These are phyloP conservation scores for Thelephora terrestris DNA, from an alignment of 1,284 basidiomycete genomes.

Conservation along the genomic window DNA sequence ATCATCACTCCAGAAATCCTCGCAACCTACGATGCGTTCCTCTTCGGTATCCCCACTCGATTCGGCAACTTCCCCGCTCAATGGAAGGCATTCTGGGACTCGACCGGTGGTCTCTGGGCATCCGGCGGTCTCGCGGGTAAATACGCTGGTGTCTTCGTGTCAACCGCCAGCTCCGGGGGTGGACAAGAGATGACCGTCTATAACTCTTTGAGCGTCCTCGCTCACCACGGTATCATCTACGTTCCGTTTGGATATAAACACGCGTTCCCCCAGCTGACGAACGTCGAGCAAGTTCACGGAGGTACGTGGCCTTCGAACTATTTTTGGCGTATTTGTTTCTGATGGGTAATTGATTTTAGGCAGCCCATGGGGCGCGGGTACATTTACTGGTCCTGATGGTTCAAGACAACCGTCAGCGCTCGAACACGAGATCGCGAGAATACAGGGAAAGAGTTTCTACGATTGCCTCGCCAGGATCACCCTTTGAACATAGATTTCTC, in stretches of 20 bases:
- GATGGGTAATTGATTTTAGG: constrained; percentile 25
- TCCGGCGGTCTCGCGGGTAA: constrained; percentile 69
- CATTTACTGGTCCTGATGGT: constrained; percentile 55
- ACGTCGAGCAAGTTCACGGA: constrained; percentile 59
- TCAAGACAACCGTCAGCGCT: constrained; percentile 48
- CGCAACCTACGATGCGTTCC: constrained; percentile 53
- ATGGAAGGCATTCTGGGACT: constrained; percentile 77
- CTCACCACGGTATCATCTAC: constrained; percentile 74
- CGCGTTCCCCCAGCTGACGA: constrained; percentile 45
- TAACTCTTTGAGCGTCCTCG: constrained; percentile 60
- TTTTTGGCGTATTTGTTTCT: not conserved
- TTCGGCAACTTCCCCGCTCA: constrained; percentile 64
- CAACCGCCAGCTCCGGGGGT: constrained; percentile 55
- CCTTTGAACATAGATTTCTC: too few species aligned
- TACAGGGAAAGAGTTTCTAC: constrained; percentile 59
- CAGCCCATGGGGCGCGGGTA: constrained; percentile 69
- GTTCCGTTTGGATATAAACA: constrained; percentile 74
- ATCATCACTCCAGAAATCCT: constrained; percentile 60
- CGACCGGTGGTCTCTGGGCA: constrained; percentile 73
- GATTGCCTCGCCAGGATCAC: constrained; percentile 34
- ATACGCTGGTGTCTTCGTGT: constrained; percentile 67
- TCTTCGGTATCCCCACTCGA: constrained; percentile 75
- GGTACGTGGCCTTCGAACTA: constrained; percentile 32
- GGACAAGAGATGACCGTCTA: constrained; percentile 67
- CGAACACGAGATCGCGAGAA: constrained; percentile 55